Evolutionary conservation across 768 basidiomycete genomes (phyloP).

Genomic region (Hemileccinum impolitum): DNA sequence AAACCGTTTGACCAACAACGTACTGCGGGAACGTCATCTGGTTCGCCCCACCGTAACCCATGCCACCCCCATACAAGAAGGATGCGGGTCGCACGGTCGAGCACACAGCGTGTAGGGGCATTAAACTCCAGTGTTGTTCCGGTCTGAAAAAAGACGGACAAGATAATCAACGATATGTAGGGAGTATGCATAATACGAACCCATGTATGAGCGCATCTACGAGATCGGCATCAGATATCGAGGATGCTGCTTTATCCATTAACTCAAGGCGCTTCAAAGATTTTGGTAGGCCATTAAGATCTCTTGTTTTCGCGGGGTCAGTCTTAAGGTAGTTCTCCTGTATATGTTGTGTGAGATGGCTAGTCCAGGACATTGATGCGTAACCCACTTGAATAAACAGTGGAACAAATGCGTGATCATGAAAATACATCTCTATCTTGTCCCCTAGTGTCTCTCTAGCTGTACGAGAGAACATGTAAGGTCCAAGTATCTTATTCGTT

Average conservation of each 20-base stretch:
- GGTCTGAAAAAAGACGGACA: slow-evolving; percentile 43
- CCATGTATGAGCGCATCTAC: slow-evolving; percentile 93
- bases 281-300: slow-evolving; percentile 60
- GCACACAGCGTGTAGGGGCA: slow-evolving; percentile 90
- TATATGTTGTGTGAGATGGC: slow-evolving; percentile 24
- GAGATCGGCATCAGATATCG: slow-evolving; percentile 92
- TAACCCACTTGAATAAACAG: slow-evolving; percentile 83
- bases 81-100: slow-evolving; percentile 90
- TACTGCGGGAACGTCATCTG: slow-evolving; percentile 82
- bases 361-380: not conserved
- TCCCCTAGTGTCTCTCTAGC: slow-evolving; percentile 79
- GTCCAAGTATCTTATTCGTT: slow-evolving; percentile 84
- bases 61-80: slow-evolving; percentile 69
- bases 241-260: slow-evolving; percentile 85
- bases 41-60: slow-evolving; percentile 63
- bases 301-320: slow-evolving; percentile 58
- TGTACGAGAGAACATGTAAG: slow-evolving; percentile 84
- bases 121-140: slow-evolving; percentile 93
- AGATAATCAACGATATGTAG: not conserved
- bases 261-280: slow-evolving; percentile 71
- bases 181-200: slow-evolving; percentile 36
- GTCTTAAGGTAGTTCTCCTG: slow-evolving; percentile 93
- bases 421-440: slow-evolving; percentile 96
- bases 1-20: slow-evolving; percentile 24
- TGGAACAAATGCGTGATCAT: slow-evolving; percentile 92